A percentile compares a stretch with the other conserved stretches of the same genome.
phyloP scores from a whole-genome alignment of 2,329 filamentous ascomycete species.

The Pseudocercospora fuligena region DNA sequence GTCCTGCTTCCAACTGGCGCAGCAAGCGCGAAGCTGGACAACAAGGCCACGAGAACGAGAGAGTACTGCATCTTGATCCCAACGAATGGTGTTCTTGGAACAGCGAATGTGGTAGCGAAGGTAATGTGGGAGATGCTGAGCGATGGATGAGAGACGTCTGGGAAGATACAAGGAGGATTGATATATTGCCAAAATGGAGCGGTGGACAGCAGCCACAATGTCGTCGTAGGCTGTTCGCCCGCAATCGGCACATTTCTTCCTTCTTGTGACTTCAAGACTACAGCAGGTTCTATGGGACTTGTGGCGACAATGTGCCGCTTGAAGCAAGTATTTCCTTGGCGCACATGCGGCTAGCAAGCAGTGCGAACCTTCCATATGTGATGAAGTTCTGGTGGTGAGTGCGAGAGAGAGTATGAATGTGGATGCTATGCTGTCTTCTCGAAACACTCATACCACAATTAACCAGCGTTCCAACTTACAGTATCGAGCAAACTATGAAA shows the following conservation, averaged over 20 bases:
- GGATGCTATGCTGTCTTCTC: background rate
- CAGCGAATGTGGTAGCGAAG: background rate
- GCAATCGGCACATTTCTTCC: background rate
- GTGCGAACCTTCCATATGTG: background rate
- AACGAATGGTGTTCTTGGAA: background rate
- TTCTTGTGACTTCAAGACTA: background rate
- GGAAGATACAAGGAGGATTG: background rate
- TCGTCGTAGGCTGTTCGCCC: background rate
- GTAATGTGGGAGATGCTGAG: background rate
- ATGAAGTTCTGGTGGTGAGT: background rate
- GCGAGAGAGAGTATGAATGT: background rate
- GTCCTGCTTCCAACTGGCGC: conserved; percentile 11
- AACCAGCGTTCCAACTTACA: background rate
- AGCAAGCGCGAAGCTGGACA: background rate
- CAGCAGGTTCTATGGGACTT: background rate
- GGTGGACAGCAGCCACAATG: background rate
- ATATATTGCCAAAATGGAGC: background rate
- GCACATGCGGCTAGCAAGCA: background rate
- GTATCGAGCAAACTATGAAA: background rate
- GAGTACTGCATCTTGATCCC: conserved; percentile 3
- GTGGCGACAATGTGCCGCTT: background rate
- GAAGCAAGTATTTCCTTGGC: background rate
- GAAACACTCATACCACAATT: background rate
- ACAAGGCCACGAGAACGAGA: background rate
- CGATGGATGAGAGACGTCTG: background rate